Conservation (phyloP, 2,329 filamentous ascomycete species). For the Sporothrix phasma region DNA sequence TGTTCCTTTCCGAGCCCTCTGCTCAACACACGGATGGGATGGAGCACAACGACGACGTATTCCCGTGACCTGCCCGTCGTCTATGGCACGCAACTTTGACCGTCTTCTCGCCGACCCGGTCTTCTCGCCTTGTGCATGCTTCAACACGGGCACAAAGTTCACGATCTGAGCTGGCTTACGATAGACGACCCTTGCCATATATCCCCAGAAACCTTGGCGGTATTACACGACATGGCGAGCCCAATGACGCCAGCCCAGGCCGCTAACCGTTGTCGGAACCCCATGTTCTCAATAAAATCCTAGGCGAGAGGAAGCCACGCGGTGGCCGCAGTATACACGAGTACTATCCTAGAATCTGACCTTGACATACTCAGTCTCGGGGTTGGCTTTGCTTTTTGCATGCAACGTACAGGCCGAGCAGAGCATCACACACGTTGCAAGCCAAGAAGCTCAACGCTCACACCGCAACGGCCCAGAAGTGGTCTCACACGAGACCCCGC, state of each 20-base stretch:
- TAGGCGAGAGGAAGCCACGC: background rate
- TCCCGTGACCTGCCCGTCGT: background rate
- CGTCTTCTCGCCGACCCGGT: background rate
- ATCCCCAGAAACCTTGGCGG: background rate
- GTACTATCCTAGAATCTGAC: background rate
- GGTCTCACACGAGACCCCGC: background rate
- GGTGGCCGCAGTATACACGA: background rate
- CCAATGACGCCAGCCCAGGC: background rate
- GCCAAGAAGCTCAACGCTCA: background rate
- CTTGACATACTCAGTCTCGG: background rate
- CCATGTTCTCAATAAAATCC: too few species aligned
- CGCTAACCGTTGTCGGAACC: background rate
- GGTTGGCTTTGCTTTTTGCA: background rate
- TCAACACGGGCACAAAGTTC: too few species aligned
- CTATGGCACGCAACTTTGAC: background rate
- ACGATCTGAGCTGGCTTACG: background rate
- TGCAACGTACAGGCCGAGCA: too few species aligned
- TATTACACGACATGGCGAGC: background rate
- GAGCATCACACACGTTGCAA: background rate
- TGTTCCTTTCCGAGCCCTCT: background rate
- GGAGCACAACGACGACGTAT: background rate
- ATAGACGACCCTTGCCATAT: background rate
- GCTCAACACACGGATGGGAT: background rate
- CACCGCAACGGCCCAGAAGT: background rate
- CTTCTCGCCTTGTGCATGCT: too few species aligned